Evolutionary conservation across 108 stramenopile genomes (phyloP).

Genomic region (Cyclotella sp.): DNA sequence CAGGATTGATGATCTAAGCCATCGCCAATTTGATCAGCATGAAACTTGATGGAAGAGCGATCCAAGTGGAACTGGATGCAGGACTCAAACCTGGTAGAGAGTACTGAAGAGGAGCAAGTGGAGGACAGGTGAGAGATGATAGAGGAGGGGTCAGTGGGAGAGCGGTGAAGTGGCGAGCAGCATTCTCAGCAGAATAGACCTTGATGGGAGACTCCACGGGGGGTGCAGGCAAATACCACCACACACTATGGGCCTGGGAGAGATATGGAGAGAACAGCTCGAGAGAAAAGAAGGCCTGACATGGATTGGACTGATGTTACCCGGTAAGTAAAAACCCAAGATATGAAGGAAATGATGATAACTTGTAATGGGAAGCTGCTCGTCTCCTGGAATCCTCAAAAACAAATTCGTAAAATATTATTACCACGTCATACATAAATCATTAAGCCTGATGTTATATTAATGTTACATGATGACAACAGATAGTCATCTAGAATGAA

Average conservation of each 20-base stretch:
- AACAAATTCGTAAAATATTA: background rate
- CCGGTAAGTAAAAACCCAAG: constrained; percentile 12
- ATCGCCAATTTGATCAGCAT: constrained; percentile 90
- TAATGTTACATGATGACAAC: background rate
- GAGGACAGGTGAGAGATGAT: constrained; percentile 96
- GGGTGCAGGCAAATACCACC: background rate
- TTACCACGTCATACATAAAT: too few species aligned
- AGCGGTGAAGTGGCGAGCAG: constrained; percentile 13
- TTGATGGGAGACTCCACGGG: constrained; percentile 22
- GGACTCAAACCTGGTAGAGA: constrained; percentile 95
- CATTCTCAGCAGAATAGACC: constrained; percentile 2
- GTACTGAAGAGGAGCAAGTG: constrained; percentile 91
- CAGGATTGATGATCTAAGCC: too few species aligned
- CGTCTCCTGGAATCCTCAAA: background rate
- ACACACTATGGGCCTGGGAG: constrained; percentile 15
- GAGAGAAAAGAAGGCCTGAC: constrained; percentile 22
- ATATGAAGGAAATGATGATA: constrained; percentile 11
- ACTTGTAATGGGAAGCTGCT: background rate
- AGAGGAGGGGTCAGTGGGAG: constrained; percentile 56
- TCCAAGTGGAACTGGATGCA: constrained; percentile 95
- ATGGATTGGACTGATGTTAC: background rate
- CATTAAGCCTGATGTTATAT: background rate
- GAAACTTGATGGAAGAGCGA: constrained; percentile 90
- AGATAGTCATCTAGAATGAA: constrained; percentile 3
- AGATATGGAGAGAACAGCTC: background rate